Percentiles rank a stretch among this genome's conserved stretches.
These are phyloP conservation scores for Graphium sp. DNA, from an alignment of 2,329 filamentous ascomycete species.

Conservation along the genomic window DNA sequence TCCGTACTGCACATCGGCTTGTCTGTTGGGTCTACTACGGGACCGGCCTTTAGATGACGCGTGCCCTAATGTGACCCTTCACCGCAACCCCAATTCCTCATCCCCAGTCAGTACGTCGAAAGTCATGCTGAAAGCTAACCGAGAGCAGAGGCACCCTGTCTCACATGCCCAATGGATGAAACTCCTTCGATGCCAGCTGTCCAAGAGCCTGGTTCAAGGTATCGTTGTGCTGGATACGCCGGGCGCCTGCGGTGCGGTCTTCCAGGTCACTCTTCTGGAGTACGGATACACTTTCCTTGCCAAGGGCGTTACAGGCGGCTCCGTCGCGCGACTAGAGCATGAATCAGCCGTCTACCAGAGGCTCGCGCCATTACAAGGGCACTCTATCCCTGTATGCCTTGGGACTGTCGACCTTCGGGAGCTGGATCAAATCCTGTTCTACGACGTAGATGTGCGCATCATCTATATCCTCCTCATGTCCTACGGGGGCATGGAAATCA, in stretches of 20 bases:
- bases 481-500: background rate
- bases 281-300: constrained; percentile 4
- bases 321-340: too few species aligned
- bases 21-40: constrained; percentile 2
- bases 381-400: background rate
- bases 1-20: constrained; percentile 3
- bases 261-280: constrained; percentile 1
- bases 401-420: background rate
- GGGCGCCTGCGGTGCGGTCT: constrained; percentile 1
- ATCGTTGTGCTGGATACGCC: background rate
- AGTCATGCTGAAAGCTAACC: background rate
- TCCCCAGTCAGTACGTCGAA: too few species aligned
- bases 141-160: background rate
- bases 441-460: background rate
- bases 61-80: constrained; percentile 2
- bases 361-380: background rate
- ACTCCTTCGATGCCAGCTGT: constrained; percentile 1
- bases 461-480: background rate
- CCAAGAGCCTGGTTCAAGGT: constrained; percentile 1
- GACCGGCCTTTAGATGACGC: background rate
- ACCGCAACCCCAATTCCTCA: background rate
- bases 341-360: background rate
- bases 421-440: background rate
- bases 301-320: constrained; percentile 1
- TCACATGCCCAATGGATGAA: background rate